Evolutionary conservation across 192 early-diverging fungal species (phyloP), one percentile per base, ranked within the genome.

Genomic region (Rhizoclosmatium globosum): DNA sequence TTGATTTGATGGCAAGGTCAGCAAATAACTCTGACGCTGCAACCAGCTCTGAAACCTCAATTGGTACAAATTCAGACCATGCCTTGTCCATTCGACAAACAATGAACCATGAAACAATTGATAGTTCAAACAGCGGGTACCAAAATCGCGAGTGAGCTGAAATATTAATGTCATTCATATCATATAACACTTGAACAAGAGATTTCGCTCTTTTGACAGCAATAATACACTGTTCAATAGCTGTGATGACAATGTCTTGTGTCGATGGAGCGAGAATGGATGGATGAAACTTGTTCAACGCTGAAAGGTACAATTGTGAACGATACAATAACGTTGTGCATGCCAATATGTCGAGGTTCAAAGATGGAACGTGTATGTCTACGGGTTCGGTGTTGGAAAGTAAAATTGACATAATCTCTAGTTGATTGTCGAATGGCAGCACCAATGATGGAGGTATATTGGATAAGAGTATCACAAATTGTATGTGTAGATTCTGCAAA

Each of bases 91-190:
- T 21, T 43, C 39, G 9, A n/a, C 21, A 38, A 21, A 17, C 13
- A 68, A 68, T 13, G 0, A 41, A 46, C 39, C 45, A 68, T 11
- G 45, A 46, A 47, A 68, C 67, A 47, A 47, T 47, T 2, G 44
- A 17, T 23, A 15, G 15, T 68, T 68, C 67, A 47, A 68, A 47
- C 15, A 68, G 17, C 21, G 61, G 61, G 21, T 64, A 21, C 61
- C 67, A 46, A 53, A 53, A 53, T 53, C 6, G 6, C 17, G 9
- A 31, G 31, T 31, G 31, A 31, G 31, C 31, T 31, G 31, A 31
- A 31, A 31, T 31, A 31, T 31, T 31, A 31, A 31, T 31, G 31
- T 31, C 31, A 31, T 31, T 31, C 31, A 31, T 31, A 31, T 31
- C 31, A 31, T 31, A 31, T 31, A 31, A 31, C 31, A 31, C 31